Conservation (phyloP, 768 basidiomycete genomes). For the Hemileccinum rubropunctum region DNA sequence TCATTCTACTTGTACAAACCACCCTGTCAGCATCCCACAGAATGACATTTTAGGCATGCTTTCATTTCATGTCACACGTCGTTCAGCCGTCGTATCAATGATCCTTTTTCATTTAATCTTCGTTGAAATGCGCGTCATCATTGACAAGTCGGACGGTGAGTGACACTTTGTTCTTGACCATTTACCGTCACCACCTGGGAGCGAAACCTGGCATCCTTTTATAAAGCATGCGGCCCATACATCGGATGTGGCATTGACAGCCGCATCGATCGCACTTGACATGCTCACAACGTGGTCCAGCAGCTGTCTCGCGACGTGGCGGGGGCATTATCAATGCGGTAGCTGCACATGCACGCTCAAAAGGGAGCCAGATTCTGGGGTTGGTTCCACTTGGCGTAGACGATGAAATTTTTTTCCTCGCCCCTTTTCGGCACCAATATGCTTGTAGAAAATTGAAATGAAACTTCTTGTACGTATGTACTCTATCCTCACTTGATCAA, state of each 20-base stretch:
- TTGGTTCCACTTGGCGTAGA: not conserved
- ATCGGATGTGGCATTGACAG: not conserved
- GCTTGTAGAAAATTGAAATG: too few relatives aligned
- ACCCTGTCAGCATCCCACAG: too few relatives aligned
- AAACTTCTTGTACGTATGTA: too few relatives aligned
- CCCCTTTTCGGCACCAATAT: not conserved
- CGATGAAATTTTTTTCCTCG: not conserved
- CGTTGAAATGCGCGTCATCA: not conserved
- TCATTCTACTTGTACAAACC: not conserved
- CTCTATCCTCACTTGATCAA: too few relatives aligned
- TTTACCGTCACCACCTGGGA: not conserved
- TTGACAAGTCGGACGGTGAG: not conserved
- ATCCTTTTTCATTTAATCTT: too few relatives aligned
- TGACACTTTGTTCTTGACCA: not conserved
- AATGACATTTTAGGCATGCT: too few relatives aligned
- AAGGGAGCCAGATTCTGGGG: not conserved
- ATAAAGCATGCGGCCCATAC: not conserved
- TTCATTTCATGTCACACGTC: conserved; percentile 1
- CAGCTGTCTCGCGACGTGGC: not conserved
- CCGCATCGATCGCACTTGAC: not conserved
- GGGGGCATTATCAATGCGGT: not conserved
- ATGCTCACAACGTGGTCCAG: not conserved
- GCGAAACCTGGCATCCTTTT: not conserved
- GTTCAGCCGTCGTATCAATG: not conserved
- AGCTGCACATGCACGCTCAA: too few relatives aligned